Percentiles rank a stretch among this genome's conserved stretches.
These are phyloP conservation scores for Violaceomyces palustris DNA, from an alignment of 1,284 basidiomycete genomes.

Conservation along the genomic window DNA sequence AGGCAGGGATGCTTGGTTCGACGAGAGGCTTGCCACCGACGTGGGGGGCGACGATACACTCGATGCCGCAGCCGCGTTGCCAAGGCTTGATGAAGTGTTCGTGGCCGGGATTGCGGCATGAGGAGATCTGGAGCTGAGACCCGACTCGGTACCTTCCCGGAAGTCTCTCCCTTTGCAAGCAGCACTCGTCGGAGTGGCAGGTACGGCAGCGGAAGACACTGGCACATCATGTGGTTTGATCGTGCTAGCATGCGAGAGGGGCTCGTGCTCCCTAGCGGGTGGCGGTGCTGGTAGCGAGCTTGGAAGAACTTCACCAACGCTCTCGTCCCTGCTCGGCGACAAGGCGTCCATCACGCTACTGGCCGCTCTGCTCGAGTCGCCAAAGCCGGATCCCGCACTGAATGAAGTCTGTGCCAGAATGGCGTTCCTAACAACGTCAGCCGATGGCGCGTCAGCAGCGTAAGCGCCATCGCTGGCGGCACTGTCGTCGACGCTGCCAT, in stretches of 20 bases:
- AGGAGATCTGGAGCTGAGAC: not conserved
- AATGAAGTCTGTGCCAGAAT: conserved; percentile 16
- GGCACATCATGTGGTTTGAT: not conserved
- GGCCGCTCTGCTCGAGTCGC: not conserved
- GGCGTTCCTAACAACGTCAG: conserved; percentile 22
- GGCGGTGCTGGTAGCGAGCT: not conserved
- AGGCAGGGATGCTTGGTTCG: too few species aligned
- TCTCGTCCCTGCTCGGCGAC: not conserved
- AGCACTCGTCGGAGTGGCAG: not conserved
- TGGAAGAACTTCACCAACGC: not conserved
- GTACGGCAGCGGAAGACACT: too few species aligned
- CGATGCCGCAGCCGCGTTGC: not conserved
- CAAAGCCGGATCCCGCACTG: conserved; percentile 7
- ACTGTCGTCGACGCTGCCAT: conserved; percentile 22
- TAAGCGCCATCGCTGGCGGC: conserved; percentile 23
- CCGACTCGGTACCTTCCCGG: not conserved
- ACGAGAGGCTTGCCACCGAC: conserved; percentile 7
- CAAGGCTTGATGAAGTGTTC: not conserved
- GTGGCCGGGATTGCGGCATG: not conserved
- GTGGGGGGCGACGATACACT: conserved; percentile 14
- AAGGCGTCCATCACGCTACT: not conserved
- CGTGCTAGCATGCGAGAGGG: not conserved
- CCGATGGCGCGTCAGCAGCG: conserved; percentile 12
- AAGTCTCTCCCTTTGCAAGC: not conserved
- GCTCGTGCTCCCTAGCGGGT: not conserved